phyloP scores from a whole-genome alignment of 805 yeast species.

The Scheffersomyces spartinae region DNA sequence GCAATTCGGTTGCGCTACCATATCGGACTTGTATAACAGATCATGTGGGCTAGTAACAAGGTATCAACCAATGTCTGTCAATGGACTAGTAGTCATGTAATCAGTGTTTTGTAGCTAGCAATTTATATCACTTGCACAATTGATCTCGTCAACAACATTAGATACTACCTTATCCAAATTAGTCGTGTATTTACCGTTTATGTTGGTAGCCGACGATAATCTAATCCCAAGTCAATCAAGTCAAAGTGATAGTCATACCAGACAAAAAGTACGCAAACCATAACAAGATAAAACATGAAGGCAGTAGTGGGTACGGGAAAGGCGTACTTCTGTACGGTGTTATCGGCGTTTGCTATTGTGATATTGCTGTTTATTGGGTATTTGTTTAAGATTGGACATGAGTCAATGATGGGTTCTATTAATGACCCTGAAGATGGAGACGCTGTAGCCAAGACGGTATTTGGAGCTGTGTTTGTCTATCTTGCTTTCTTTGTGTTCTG shows the following conservation, averaged over 20 bases:
- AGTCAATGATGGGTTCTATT: conserved; percentile 85
- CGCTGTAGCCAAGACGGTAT: conserved; percentile 85
- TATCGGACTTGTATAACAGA: too few species aligned
- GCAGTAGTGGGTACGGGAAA: conserved; percentile 49
- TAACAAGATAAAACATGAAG: conserved; percentile 16
- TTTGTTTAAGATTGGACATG: conserved; percentile 71
- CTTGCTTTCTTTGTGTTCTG: conserved; percentile 74
- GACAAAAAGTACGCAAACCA: background rate
- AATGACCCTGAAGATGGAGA: conserved; percentile 88
- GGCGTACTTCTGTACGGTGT: conserved; percentile 92
- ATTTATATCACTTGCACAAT: too few species aligned
- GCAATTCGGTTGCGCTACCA: too few species aligned
- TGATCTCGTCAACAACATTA: too few species aligned
- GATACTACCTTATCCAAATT: too few species aligned
- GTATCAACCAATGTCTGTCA: too few species aligned
- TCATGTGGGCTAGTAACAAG: too few species aligned
- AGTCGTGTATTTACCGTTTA: background rate
- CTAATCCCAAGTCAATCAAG: background rate
- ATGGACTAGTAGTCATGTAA: too few species aligned
- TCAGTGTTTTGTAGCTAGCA: too few species aligned
- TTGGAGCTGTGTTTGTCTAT: conserved; percentile 82
- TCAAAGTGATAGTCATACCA: background rate
- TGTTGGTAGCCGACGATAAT: background rate
- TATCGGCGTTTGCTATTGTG: conserved; percentile 86
- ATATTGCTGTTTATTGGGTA: conserved; percentile 78